Base-by-base conservation (phyloP, 2,329 filamentous ascomycete species). In the Fusarium subglutinans region DNA sequence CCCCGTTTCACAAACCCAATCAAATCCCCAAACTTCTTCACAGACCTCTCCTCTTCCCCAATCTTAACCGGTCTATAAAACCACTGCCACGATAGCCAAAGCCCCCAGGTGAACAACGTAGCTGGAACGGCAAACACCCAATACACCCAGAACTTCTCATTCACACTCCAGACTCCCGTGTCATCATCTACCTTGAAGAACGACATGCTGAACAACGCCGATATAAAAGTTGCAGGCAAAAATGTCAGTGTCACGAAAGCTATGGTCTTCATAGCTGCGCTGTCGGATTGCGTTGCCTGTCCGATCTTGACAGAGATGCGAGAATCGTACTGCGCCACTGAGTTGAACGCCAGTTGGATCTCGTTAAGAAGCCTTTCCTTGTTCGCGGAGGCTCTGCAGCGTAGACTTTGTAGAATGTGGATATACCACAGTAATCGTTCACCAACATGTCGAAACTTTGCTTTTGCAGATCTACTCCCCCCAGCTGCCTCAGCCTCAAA, bases 321-420 rank as follows among this genome's bases (percentile, higher is more conserved):
- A 0, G 84, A 78, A 54, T 87, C 84, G 41, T 83, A 77, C 68
- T 86, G 84, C 0, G 84, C 81, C 1, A 86, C 83, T 1, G 74
- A 80, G 70, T 87, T 84, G 76, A 85, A 88, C 0, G 83, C 76
- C 69, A 92, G 82, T 64, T 90, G 80, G 80, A 91, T 84, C 85
- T 91, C 79, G 81, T 91, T 79, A 79, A 87, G 56, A 76, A 92
- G 81, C 66, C 90, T 71, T 20, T 84, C 79, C 18, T 82, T 81
- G 74, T 84, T 86, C 2, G 85, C 81, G 0, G 69, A 67, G 0
- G 84, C 81, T 18, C 86, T 81, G 17, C 78, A 70, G 6, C 80
- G 79, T 1, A 86, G 78, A 57, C 80, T 83, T 22, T 73, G 67
- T 3, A 84, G 57, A 22, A 83, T 79, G 24, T 81, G 78, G 35